Evolutionary conservation across 2,329 filamentous ascomycete species (phyloP).

Genomic region (Trichocomaceae sp.): DNA sequence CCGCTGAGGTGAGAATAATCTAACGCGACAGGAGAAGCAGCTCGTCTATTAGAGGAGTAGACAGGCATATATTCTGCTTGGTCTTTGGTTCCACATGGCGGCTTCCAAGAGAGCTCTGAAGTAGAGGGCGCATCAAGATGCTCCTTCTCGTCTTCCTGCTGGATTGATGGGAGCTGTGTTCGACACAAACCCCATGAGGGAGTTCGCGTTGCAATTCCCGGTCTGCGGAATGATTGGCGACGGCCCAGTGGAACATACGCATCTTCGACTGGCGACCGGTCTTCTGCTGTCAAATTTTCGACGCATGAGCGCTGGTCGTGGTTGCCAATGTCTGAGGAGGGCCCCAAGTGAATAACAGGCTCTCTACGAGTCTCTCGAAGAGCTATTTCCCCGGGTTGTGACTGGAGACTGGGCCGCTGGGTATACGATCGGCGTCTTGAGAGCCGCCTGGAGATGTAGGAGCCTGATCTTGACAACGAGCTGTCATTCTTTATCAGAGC

Average conservation of each 20-base stretch:
- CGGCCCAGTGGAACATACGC: constrained; percentile 30
- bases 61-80: constrained; percentile 12
- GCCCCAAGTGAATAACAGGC: constrained; percentile 25
- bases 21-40: constrained; percentile 24
- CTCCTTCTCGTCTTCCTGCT: constrained; percentile 18
- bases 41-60: constrained; percentile 16
- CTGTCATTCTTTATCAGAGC: constrained; percentile 5
- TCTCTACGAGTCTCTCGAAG: constrained; percentile 12
- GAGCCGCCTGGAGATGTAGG: constrained; percentile 10
- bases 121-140: constrained; percentile 10
- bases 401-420: constrained; percentile 2
- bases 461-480: constrained; percentile 9
- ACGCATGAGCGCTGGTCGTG: constrained; percentile 9
- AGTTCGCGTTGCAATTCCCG: constrained; percentile 31
- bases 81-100: constrained; percentile 15
- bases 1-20: constrained; percentile 36
- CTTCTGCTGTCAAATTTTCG: constrained; percentile 22
- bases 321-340: constrained; percentile 19
- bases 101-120: constrained; percentile 16
- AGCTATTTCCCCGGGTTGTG: constrained; percentile 3
- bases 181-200: constrained; percentile 19
- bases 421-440: constrained; percentile 4
- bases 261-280: constrained; percentile 2
- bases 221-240: constrained; percentile 32
- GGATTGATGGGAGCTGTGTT: constrained; percentile 20